phyloP scores from a whole-genome alignment of 225 moss, liverwort and hornwort genomes.

The Pseudisothecium myosuroides region DNA sequence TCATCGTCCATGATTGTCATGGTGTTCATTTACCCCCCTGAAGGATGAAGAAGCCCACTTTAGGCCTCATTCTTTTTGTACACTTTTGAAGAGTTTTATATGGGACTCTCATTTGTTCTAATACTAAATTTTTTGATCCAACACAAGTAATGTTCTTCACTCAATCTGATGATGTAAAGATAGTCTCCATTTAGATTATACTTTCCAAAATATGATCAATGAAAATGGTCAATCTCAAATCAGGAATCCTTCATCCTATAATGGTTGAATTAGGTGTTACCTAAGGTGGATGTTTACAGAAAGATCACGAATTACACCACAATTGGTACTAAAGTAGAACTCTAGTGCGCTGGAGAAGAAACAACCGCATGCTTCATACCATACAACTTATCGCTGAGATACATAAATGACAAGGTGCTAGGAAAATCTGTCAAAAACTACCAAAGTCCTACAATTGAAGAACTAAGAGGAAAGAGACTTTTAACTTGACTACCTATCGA shows the following conservation, averaged over 20 bases:
- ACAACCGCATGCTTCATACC: background rate
- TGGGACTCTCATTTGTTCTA: background rate
- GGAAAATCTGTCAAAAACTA: background rate
- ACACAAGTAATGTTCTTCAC: background rate
- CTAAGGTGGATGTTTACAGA: background rate
- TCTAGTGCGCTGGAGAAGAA: background rate
- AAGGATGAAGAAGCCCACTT: background rate
- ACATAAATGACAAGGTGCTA: background rate
- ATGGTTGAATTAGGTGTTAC: no score
- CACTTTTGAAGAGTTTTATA: background rate
- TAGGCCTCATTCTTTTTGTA: background rate
- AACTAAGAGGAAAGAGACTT: background rate
- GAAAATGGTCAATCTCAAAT: background rate
- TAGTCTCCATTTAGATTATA: no score
- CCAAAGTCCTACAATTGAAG: background rate
- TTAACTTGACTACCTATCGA: background rate
- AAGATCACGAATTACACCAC: background rate
- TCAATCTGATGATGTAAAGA: background rate
- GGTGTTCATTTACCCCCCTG: background rate
- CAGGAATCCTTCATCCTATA: no score
- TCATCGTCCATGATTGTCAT: background rate
- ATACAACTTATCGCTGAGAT: background rate
- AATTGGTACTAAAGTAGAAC: background rate
- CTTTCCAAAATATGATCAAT: background rate
- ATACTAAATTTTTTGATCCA: background rate